Evolutionary conservation across 169 alveolate genomes (phyloP), one percentile per base, ranked within the genome.

Genomic region (Plasmodium vivax): DNA sequence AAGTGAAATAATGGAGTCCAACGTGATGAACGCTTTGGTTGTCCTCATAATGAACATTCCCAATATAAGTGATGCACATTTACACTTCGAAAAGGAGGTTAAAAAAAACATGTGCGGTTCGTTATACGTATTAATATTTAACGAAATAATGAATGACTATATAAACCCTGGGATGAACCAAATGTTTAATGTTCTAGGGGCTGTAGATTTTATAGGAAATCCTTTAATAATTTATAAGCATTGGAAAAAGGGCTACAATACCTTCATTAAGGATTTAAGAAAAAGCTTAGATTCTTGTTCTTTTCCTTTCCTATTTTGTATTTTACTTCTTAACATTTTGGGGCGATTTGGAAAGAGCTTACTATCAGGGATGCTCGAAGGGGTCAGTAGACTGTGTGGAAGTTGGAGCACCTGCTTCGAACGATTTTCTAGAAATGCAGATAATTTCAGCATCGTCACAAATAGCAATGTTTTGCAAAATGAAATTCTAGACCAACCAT

Each of bases 121-220:
- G 38, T 92, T 87, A 68, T 34, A 90, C 68, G 92, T 27, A 41
- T 83, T 85, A 83, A 82, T 90, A 77, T 56, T 83, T 88, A 74
- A 92, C 58, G 95, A 92, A 82, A 82, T 92, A 8, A 92, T 92
- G 95, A 93, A 85, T 73, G 93, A 96, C 43, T 96, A 96, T 83
- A 87, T 95, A 81, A 95, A 87, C 34, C 96, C 95, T 51, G 95
- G 96, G 14, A 95, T 96, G 80, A 96, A 95, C 47, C 97, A 96
- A 93, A 94, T 95, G 87, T 95, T 95, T 95, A 95, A 96, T 73
- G 97, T 96, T 77, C 96, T 96, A 32, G 96, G 98, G 62, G 98
- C 98, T 14, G 95, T 96, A 1, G 98, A 96, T 72, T 96, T 96
- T 74, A 96, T 96, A 23, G 98, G 98, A 47, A 96, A 96, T 92